Percentiles rank a stretch among this genome's conserved stretches.
These are phyloP conservation scores for Massariosphaeria phaeospora DNA, from an alignment of 495 filamentous ascomycete genomes.

Conservation along the genomic window DNA sequence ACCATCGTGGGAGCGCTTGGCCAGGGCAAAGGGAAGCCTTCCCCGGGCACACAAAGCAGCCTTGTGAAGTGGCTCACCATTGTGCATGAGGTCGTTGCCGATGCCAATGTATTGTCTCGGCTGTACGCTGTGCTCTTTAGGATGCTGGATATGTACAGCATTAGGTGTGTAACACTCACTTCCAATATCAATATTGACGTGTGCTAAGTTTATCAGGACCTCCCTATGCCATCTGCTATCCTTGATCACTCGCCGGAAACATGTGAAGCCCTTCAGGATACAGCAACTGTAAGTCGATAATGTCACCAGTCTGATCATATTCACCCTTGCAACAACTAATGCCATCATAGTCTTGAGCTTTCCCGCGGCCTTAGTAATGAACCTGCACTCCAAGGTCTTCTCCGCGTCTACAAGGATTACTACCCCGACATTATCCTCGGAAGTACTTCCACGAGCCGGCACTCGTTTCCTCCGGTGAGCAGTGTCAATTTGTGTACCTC, in stretches of 20 bases:
- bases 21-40: constrained; percentile 71
- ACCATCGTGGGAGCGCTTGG: constrained; percentile 70
- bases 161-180: constrained; percentile 46
- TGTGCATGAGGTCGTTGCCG: constrained; percentile 68
- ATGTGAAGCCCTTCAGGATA: constrained; percentile 80
- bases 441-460: constrained; percentile 46
- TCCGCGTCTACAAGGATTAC: constrained; percentile 81
- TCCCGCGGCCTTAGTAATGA: constrained; percentile 64
- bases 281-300: constrained; percentile 61
- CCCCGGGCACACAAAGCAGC: constrained; percentile 60
- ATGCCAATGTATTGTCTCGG: constrained; percentile 58
- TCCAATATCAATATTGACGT: constrained; percentile 3
- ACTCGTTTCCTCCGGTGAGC: constrained; percentile 42
- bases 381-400: constrained; percentile 68
- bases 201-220: constrained; percentile 43
- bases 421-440: constrained; percentile 85
- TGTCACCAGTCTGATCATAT: neutral
- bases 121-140: constrained; percentile 79
- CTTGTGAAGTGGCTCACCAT: constrained; percentile 78
- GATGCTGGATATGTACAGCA: constrained; percentile 72
- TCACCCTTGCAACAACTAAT: constrained; percentile 22
- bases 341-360: constrained; percentile 50
- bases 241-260: constrained; percentile 74
- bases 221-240: constrained; percentile 79
- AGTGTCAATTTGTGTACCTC: neutral